Evolutionary conservation across 108 stramenopile genomes (phyloP).

Genomic region (Stephanodiscus minutulus): DNA sequence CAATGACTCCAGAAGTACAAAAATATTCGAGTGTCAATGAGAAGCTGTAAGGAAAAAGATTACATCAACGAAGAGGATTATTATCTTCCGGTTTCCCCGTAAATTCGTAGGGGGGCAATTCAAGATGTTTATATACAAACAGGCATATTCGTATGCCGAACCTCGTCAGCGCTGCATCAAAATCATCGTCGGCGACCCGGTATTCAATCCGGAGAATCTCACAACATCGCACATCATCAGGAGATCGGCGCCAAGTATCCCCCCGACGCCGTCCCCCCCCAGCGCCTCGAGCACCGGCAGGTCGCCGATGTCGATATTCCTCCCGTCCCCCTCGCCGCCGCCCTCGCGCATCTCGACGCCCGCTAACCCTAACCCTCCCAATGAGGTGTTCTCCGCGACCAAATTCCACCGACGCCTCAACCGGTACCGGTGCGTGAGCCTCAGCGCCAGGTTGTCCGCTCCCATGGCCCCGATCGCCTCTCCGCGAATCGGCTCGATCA

Average conservation of each 20-base stretch:
- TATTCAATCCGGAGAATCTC: conserved; percentile 40
- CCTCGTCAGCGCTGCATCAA: conserved; percentile 14
- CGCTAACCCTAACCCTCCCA: conserved; percentile 18
- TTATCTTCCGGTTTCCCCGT: too few relatives aligned
- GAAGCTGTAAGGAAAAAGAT: too few relatives aligned
- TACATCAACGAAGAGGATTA: too few relatives aligned
- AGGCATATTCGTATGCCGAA: too few relatives aligned
- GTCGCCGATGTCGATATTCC: conserved; percentile 72
- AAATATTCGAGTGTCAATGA: too few relatives aligned
- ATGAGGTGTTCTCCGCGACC: conserved; percentile 14
- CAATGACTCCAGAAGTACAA: too few relatives aligned
- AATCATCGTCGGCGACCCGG: conserved; percentile 15
- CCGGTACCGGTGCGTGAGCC: conserved; percentile 64
- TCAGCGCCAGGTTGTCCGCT: conserved; percentile 63
- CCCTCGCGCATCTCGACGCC: conserved; percentile 29
- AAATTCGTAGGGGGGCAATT: too few relatives aligned
- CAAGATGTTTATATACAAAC: too few relatives aligned
- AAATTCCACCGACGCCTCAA: conserved; percentile 58
- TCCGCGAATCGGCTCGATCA: conserved; percentile 38
- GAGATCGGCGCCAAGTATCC: conserved; percentile 76
- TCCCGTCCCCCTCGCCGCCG: conserved; percentile 3
- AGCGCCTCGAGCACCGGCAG: conserved; percentile 68
- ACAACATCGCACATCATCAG: conserved; percentile 59
- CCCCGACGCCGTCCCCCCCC: conserved; percentile 60
- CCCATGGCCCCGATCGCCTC: conserved; percentile 71